Conservation (phyloP, 139 green algal genomes). For the Mesotaenium endlicherianum region DNA sequence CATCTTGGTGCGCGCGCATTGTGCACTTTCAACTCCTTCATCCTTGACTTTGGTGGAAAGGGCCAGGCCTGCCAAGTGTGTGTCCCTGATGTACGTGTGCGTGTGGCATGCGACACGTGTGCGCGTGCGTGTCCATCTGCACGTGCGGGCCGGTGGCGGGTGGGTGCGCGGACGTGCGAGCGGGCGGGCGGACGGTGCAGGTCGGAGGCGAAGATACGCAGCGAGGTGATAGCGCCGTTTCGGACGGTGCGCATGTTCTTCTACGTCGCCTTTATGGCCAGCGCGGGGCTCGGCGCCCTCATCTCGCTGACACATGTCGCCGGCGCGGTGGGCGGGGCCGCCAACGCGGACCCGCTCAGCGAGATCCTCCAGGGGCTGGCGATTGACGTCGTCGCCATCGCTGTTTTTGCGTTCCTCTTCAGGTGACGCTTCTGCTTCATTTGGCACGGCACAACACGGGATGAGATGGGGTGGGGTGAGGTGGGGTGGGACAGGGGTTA, state of each 20-base stretch:
- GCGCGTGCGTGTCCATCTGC: too few species aligned
- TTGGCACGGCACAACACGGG: neutral
- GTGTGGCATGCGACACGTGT: too few species aligned
- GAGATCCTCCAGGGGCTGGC: constrained; percentile 26
- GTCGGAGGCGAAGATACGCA: constrained; percentile 30
- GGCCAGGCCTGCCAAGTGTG: too few species aligned
- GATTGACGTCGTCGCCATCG: constrained; percentile 37
- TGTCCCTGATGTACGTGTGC: too few species aligned
- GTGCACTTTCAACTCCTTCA: too few species aligned
- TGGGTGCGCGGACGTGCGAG: too few species aligned
- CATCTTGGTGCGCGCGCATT: too few species aligned
- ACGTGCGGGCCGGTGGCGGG: too few species aligned
- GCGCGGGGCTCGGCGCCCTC: constrained; percentile 19
- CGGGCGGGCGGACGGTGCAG: too few species aligned
- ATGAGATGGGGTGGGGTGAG: neutral
- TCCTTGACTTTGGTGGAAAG: too few species aligned
- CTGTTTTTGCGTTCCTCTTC: constrained; percentile 4
- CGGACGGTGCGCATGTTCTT: constrained; percentile 50
- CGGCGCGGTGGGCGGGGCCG: constrained; percentile 18
- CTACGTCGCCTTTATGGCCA: constrained; percentile 34
- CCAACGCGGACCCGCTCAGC: constrained; percentile 17
- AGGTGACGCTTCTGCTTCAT: neutral
- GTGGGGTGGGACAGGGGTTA: neutral
- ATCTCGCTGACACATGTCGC: constrained; percentile 19
- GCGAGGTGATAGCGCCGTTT: constrained; percentile 41